Conservation (phyloP, 768 basidiomycete species). For the Pleurotus citrinopileatus region DNA sequence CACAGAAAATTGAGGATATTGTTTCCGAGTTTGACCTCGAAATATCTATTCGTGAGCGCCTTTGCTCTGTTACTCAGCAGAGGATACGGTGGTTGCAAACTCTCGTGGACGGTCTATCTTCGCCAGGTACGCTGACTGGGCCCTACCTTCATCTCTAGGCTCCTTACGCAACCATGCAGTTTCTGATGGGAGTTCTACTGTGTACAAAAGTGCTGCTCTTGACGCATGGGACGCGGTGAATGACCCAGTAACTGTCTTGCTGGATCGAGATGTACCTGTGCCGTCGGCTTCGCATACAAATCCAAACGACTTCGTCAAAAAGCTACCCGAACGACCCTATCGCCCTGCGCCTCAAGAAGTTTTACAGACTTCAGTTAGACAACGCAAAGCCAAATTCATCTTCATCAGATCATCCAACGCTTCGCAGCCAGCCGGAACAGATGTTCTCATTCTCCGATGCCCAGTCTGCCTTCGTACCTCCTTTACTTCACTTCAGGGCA, state of each 20-base stretch:
- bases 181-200: slow-evolving; percentile 24
- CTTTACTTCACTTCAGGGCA: slow-evolving; percentile 50
- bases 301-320: slow-evolving; percentile 20
- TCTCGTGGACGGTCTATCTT: slow-evolving; percentile 35
- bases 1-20: slow-evolving; percentile 1
- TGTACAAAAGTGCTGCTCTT: slow-evolving; percentile 37
- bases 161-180: slow-evolving; percentile 10
- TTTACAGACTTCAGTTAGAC: slow-evolving; percentile 12
- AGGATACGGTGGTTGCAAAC: slow-evolving; percentile 48
- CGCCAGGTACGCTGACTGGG: slow-evolving; percentile 18
- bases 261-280: slow-evolving; percentile 23
- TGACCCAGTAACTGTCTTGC: slow-evolving; percentile 24
- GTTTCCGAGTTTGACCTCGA: slow-evolving; percentile 43
- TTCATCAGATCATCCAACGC: slow-evolving; percentile 33
- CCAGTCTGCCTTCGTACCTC: slow-evolving; percentile 41
- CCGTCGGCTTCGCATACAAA: slow-evolving; percentile 18
- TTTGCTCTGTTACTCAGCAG: slow-evolving; percentile 38
- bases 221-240: slow-evolving; percentile 33
- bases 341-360: slow-evolving; percentile 2
- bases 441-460: slow-evolving; percentile 36
- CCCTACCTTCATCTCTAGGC: slow-evolving; percentile 9
- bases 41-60: slow-evolving; percentile 39
- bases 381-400: slow-evolving; percentile 29
- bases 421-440: slow-evolving; percentile 19
- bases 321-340: slow-evolving; percentile 24